A percentile compares a stretch with the other conserved stretches of the same genome.
Conservation (phyloP, 78 protist genomes). For the Isochrysis galbana region DNA sequence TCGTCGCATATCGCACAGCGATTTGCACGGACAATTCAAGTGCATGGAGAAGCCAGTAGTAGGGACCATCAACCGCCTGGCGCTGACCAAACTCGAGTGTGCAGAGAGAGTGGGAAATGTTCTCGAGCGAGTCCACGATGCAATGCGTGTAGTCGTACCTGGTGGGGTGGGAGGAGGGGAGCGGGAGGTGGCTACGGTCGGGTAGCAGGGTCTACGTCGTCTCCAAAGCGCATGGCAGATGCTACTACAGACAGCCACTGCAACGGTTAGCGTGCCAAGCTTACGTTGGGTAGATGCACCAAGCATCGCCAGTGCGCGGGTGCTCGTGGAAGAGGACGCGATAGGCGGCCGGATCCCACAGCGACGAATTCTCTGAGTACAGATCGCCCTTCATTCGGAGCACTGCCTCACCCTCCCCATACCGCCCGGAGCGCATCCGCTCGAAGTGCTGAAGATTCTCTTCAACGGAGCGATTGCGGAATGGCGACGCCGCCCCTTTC, state of each 20-base stretch:
- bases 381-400: constrained; percentile 89
- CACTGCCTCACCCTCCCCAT: constrained; percentile 84
- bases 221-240: not conserved
- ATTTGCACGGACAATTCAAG: too few species aligned
- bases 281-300: constrained; percentile 92
- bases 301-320: constrained; percentile 9
- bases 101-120: constrained; percentile 98
- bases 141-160: constrained; percentile 98
- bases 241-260: too few species aligned
- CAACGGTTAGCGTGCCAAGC: too few species aligned
- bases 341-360: constrained; percentile 92
- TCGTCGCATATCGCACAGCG: too few species aligned
- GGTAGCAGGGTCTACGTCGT: not conserved
- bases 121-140: constrained; percentile 92
- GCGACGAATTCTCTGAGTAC: constrained; percentile 38
- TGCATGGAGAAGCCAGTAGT: constrained; percentile 93
- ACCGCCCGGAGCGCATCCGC: constrained; percentile 88
- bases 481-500: constrained; percentile 73
- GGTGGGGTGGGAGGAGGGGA: not conserved
- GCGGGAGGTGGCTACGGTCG: not conserved
- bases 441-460: constrained; percentile 86
- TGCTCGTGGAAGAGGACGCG: constrained; percentile 77
- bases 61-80: constrained; percentile 56
- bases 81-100: constrained; percentile 94
- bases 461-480: constrained; percentile 88